Base-by-base conservation (phyloP, 371 early-diverging fungal species). In the Actinomortierella ambigua region DNA sequence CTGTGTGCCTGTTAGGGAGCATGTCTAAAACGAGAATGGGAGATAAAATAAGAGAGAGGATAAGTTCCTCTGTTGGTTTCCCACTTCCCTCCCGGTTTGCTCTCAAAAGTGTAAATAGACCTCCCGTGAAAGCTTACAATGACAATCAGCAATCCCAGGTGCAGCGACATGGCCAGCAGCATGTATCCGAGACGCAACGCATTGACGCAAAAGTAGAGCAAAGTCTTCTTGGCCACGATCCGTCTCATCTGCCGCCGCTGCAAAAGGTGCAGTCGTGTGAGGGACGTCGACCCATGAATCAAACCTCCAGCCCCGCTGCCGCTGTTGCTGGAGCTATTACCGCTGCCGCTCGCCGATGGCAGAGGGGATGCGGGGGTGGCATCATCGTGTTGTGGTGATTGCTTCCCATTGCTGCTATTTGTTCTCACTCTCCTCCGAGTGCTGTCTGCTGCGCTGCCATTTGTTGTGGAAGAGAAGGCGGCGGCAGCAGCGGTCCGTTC, bases 111-210 rank as follows among this genome's bases (percentile, higher is more conserved):
- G n/a, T n/a, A n/a, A n/a, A n/a, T n/a, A n/a, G n/a, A n/a, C n/a
- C n/a, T n/a, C n/a, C n/a, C n/a, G n/a, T n/a, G n/a, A 34, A 34
- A 6, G 11, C 48, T 9, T 55, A 59, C 65, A 55, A 65, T 65
- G 5, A 55, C 65, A 4, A 29, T 13, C 5, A 65, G 49, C 17
- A 65, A 28, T 3, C 59, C 59, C n/a, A 55, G 18, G 49, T 65
- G 59, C 22, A 65, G 55, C 34, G 59, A 59, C 65, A 65, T 65
- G 46, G 55, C 65, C 55, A 65, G 51, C 5, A 65, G 46, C 65
- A 65, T 65, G 51, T 65, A 65, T 8, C 46, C 18, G 1, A 65
- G 46, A 2, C 65, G 65, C 6, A 65, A 41, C 1, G 50, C 18
- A 43, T 54, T 65, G 22, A 46, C 65, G 8, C 58, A 9, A 9